Base-by-base conservation (phyloP, 2,329 filamentous ascomycete species). In the Colletotrichum tropicicola region DNA sequence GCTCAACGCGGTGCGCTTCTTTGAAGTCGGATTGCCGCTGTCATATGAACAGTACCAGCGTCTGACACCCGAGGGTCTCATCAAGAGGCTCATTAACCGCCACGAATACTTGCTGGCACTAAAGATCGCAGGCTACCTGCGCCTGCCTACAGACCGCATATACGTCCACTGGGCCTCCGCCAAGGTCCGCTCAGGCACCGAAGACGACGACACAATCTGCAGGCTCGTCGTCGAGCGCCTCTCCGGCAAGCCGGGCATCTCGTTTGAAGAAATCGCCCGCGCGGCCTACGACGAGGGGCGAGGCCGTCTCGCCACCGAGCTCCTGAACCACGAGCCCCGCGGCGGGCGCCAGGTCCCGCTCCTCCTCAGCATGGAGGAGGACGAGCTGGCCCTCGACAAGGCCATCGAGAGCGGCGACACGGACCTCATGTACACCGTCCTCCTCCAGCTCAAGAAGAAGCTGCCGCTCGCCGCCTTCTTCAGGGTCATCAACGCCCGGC, bases 91-190 rank as follows among this genome's bases (percentile, higher is more conserved):
- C 2, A 89, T 97, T 35, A 97, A 93, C 73, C 90, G 96, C 10
- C 92, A 94, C 71, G 93, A 98, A 75, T 98, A 98, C 74, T 85
- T 98, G 2, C 85, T 99, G 4, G 95, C 96, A 0, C 86, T 99
- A 19, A 91, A 93, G 49, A 89, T 99, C 48, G 94, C 95, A 0
- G 90, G 93, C 41, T 97, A 97, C 74, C 83, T 99, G 3, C 91
- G 91, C 65, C 85, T 99, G 4, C 91, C 95, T 0, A 92, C 94
- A 0, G 94, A 97, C 75, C 89, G 90, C 57, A 97, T 99, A 64
- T 97, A 98, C 72, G 93, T 97, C 1, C 94, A 98, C 75, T 99
- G 96, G 96, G 96, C 96, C 2, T 95, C 92, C 17, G 91, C 96
- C 74, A 99, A 98, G 76, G 95, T 98, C 4, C 92, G 94, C 25